A percentile compares a stretch with the other conserved stretches of the same genome.
phyloP scores from a whole-genome alignment of 495 filamentous ascomycete species.

The Aspergillus baeticus region DNA sequence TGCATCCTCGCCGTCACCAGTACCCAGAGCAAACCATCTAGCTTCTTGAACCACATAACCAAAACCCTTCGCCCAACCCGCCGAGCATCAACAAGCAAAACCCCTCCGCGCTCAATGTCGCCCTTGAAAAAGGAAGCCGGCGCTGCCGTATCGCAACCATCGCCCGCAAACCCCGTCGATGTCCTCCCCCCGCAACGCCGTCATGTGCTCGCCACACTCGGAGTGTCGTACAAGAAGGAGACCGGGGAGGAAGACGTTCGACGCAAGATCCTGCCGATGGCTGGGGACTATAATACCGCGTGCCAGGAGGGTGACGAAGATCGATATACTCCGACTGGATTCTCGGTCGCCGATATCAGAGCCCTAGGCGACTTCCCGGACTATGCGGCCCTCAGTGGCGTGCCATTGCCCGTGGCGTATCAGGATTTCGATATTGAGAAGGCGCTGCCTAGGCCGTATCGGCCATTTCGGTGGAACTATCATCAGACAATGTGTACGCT shows the following conservation, averaged over 20 bases:
- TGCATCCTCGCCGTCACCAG: constrained; percentile 16
- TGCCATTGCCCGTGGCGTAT: constrained; percentile 71
- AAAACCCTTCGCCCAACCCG: constrained; percentile 24
- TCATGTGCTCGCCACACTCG: constrained; percentile 41
- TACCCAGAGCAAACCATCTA: too few species aligned
- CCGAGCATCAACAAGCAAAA: constrained; percentile 42
- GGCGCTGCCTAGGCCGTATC: constrained; percentile 67
- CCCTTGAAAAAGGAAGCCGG: constrained; percentile 41
- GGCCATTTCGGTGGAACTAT: constrained; percentile 85
- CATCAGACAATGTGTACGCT: constrained; percentile 91
- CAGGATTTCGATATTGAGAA: constrained; percentile 61
- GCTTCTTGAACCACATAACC: too few species aligned
- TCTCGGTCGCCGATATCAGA: constrained; percentile 69
- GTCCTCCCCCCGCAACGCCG: constrained; percentile 58
- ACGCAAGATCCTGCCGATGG: constrained; percentile 42
- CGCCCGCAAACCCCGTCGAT: constrained; percentile 41
- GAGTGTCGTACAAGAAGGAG: constrained; percentile 21
- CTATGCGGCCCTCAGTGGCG: constrained; percentile 74
- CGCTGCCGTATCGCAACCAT: constrained; percentile 18
- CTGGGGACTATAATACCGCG: constrained; percentile 34
- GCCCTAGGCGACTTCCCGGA: constrained; percentile 80
- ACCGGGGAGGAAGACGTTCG: constrained; percentile 32
- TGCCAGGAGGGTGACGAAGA: constrained; percentile 32
- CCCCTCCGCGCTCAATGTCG: constrained; percentile 58
- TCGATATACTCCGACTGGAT: constrained; percentile 55